These are phyloP conservation scores for Xenoacremonium recifei DNA, from an alignment of 2,329 filamentous ascomycete species.

Conservation along the genomic window DNA sequence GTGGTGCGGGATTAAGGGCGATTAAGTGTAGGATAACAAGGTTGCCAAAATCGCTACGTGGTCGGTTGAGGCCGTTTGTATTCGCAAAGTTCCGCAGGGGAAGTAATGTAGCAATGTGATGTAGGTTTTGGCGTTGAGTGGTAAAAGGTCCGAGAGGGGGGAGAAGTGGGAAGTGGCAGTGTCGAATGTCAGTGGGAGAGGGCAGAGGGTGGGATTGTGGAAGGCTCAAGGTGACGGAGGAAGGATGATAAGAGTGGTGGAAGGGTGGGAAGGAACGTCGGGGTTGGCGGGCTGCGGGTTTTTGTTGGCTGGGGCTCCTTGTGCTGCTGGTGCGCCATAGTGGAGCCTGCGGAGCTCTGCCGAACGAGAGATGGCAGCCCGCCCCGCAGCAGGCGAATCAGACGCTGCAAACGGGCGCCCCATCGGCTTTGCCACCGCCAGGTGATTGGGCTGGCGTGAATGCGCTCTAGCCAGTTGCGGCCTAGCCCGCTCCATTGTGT, in stretches of 20 bases:
- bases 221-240: constrained; percentile 11
- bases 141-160: not conserved
- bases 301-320: constrained; percentile 29
- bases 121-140: too few species aligned
- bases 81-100: too few species aligned
- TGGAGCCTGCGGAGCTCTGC: constrained; percentile 5
- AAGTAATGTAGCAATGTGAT: too few species aligned
- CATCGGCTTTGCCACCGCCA: constrained; percentile 30
- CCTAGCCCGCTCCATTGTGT: constrained; percentile 26
- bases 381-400: constrained; percentile 30
- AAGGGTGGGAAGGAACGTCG: constrained; percentile 20
- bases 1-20: too few species aligned
- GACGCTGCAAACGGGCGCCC: constrained; percentile 16
- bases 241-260: constrained; percentile 25
- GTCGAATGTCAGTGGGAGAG: constrained; percentile 20
- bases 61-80: too few species aligned
- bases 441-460: constrained; percentile 30
- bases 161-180: constrained; percentile 12
- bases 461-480: constrained; percentile 16
- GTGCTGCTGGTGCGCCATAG: not conserved
- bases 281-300: constrained; percentile 28
- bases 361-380: constrained; percentile 21
- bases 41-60: too few species aligned
- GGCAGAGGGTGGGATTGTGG: constrained; percentile 21
- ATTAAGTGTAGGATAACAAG: too few species aligned